Evolutionary conservation across 257 asterid genomes (phyloP).

Genomic region (Penstemon eatonii): DNA sequence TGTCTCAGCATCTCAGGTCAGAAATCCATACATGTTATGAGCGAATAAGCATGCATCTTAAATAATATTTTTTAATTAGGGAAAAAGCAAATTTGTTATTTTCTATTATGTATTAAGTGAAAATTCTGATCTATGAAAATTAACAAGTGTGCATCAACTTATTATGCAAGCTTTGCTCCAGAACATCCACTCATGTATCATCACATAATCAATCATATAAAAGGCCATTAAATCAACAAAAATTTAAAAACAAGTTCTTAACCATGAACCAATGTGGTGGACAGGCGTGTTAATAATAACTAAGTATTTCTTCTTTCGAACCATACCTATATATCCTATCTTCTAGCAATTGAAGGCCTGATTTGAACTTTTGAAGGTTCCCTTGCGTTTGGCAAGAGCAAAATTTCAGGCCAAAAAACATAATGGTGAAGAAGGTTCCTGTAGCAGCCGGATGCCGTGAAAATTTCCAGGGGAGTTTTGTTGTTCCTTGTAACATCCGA

Average conservation of each 20-base stretch:
- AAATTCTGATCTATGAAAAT: not conserved
- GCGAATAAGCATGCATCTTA: not conserved
- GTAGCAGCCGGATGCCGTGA: conserved; percentile 93
- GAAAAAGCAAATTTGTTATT: not conserved
- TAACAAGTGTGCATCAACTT: conserved; percentile 3
- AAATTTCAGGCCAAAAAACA: conserved; percentile 94
- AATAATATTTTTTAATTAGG: not conserved
- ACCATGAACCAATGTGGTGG: no score
- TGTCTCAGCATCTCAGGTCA: not conserved
- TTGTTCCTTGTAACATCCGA: conserved; percentile 92
- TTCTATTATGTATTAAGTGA: no score
- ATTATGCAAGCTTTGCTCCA: conserved; percentile 2
- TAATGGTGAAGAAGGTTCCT: conserved; percentile 90
- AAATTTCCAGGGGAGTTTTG: conserved; percentile 82
- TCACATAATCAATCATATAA: not conserved
- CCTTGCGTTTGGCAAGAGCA: conserved; percentile 88
- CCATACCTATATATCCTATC: conserved; percentile 90
- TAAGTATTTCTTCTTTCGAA: conserved; percentile 1
- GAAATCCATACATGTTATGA: not conserved
- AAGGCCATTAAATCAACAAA: no score
- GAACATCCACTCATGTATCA: conserved; percentile 14
- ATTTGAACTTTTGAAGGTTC: conserved; percentile 70
- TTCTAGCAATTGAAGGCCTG: conserved; percentile 95
- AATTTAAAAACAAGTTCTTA: not conserved
- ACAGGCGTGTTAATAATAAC: conserved; percentile 18